A percentile compares a stretch with the other conserved stretches of the same genome.
Evolutionary conservation across 805 yeast species (phyloP).

Genomic region (Zygoascus bituminiphila): DNA sequence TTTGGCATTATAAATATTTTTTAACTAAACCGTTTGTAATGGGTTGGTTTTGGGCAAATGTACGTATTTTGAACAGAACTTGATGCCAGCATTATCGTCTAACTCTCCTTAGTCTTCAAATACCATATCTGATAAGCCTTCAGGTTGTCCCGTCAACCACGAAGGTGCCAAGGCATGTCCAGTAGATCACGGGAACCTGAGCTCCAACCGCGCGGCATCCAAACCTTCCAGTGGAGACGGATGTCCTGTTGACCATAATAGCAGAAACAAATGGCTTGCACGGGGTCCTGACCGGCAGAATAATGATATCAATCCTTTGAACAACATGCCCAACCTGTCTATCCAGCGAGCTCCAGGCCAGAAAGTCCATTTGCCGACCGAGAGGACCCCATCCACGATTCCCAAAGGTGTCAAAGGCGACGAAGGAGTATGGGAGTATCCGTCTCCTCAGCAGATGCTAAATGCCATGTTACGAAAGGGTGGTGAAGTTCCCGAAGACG

Average conservation of each 20-base stretch:
- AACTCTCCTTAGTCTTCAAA: not conserved
- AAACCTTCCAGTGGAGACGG: not conserved
- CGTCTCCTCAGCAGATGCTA: constrained; percentile 98
- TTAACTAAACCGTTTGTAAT: constrained; percentile 28
- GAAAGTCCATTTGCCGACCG: constrained; percentile 66
- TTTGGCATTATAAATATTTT: not conserved
- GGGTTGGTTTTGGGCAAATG: constrained; percentile 89
- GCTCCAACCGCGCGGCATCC: too few species aligned
- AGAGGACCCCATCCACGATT: constrained; percentile 73
- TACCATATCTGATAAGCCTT: not conserved
- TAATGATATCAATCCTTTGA: constrained; percentile 57
- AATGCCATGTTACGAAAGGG: constrained; percentile 96
- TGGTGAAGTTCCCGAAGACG: constrained; percentile 78
- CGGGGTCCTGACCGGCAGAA: constrained; percentile 24
- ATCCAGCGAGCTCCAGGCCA: constrained; percentile 75
- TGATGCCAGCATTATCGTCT: not conserved
- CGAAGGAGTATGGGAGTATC: constrained; percentile 93
- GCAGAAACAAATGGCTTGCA: constrained; percentile 14
- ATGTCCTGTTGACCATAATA: constrained; percentile 36
- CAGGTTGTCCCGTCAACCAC: constrained; percentile 28
- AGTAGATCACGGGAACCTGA: constrained; percentile 27
- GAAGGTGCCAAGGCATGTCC: constrained; percentile 27
- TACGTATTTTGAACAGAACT: not conserved
- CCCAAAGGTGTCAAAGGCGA: constrained; percentile 65
- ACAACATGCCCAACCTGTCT: constrained; percentile 79